Conservation (phyloP, 2,329 filamentous ascomycete species). For the Colletotrichum lentis region DNA sequence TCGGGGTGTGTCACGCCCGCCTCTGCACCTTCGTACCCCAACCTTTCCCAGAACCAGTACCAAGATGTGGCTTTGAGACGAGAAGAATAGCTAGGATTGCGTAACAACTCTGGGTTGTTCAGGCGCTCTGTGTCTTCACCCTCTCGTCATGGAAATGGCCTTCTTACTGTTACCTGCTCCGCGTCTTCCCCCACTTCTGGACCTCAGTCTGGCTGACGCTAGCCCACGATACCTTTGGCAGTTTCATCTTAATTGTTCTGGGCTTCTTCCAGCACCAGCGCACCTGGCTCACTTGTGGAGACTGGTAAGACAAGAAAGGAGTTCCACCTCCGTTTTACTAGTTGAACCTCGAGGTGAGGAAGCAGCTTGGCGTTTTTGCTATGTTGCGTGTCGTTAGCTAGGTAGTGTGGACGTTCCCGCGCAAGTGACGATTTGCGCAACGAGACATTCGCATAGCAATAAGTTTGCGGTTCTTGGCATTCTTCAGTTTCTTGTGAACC, state of each 20-base stretch:
- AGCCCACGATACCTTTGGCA: slow-evolving; percentile 20
- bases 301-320: slow-evolving; percentile 32
- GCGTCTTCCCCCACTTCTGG: slow-evolving; percentile 48
- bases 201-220: slow-evolving; percentile 39
- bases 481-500: slow-evolving; percentile 46
- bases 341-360: slow-evolving; percentile 47
- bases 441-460: slow-evolving; percentile 34
- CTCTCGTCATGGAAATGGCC: slow-evolving; percentile 48
- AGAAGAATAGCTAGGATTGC: slow-evolving; percentile 41
- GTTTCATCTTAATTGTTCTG: slow-evolving; percentile 46
- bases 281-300: slow-evolving; percentile 54
- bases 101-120: slow-evolving; percentile 47
- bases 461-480: slow-evolving; percentile 46
- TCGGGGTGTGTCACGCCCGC: too few relatives aligned
- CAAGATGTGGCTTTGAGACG: slow-evolving; percentile 53
- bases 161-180: slow-evolving; percentile 49
- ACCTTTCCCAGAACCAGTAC: slow-evolving; percentile 9
- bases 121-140: slow-evolving; percentile 47
- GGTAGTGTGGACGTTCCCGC: slow-evolving; percentile 16
- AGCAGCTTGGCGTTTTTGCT: slow-evolving; percentile 48
- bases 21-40: slow-evolving; percentile 36
- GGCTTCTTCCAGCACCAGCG: slow-evolving; percentile 54
- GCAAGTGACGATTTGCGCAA: neutral
- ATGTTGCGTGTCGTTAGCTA: slow-evolving; percentile 49
- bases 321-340: slow-evolving; percentile 45